Evolutionary conservation across 2,329 filamentous ascomycete genomes (phyloP).

Genomic region (Claviceps purpurea): DNA sequence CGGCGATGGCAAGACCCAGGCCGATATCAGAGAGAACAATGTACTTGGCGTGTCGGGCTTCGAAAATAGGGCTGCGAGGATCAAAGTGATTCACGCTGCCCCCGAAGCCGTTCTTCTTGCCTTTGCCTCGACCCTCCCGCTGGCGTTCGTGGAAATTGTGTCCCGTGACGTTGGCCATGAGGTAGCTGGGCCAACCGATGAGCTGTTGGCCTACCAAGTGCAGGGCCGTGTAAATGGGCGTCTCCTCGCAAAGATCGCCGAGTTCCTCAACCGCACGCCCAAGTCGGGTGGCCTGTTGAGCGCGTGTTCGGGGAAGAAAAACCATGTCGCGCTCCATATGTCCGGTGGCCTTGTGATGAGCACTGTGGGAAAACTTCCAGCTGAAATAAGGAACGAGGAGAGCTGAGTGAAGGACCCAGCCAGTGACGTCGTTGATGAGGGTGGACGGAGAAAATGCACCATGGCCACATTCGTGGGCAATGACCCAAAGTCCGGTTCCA

Average conservation of each 20-base stretch:
- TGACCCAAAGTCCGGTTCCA: conserved; percentile 86
- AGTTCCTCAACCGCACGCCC: conserved; percentile 70
- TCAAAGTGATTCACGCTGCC: conserved; percentile 91
- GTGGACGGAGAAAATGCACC: conserved; percentile 92
- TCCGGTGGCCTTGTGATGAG: conserved; percentile 98
- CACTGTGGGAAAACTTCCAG: conserved; percentile 98
- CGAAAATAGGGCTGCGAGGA: conserved; percentile 77
- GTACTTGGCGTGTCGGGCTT: conserved; percentile 77
- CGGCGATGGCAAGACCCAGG: conserved; percentile 46
- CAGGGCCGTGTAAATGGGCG: conserved; percentile 66
- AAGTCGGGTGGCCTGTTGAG: conserved; percentile 62
- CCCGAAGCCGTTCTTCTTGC: conserved; percentile 73
- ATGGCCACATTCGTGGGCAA: conserved; percentile 97
- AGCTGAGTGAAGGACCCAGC: conserved; percentile 79
- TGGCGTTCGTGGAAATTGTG: conserved; percentile 91
- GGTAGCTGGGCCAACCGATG: conserved; percentile 84
- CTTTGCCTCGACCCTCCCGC: conserved; percentile 81
- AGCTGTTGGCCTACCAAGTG: conserved; percentile 76
- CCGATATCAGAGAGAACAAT: conserved; percentile 82
- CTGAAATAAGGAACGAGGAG: conserved; percentile 95
- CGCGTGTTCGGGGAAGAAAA: conserved; percentile 85
- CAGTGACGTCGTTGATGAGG: conserved; percentile 78
- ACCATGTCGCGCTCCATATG: conserved; percentile 99
- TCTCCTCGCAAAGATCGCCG: conserved; percentile 84
- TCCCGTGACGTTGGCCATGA: conserved; percentile 83